A percentile compares a stretch with the other conserved stretches of the same genome.
These are phyloP conservation scores for Epichloe gansuensis DNA, from an alignment of 2,329 filamentous ascomycete species.

Conservation along the genomic window DNA sequence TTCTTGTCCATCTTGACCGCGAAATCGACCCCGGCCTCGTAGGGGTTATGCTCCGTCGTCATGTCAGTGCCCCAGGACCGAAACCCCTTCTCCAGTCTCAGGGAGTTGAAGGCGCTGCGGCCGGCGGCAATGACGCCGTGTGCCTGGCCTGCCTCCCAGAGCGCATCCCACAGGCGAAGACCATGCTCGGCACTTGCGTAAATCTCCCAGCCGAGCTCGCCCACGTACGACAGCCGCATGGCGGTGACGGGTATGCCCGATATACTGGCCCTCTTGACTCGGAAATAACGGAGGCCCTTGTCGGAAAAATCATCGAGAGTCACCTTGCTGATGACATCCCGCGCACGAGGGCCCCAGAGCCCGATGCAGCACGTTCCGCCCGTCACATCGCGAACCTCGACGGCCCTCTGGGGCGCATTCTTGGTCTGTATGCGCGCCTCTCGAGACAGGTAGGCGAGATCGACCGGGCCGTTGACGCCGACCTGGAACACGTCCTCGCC, in stretches of 20 bases:
- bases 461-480: constrained; percentile 41
- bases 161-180: constrained; percentile 43
- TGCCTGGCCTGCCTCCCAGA: constrained; percentile 40
- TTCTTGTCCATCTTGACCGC: constrained; percentile 36
- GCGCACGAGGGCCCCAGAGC: constrained; percentile 47
- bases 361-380: constrained; percentile 48
- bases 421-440: constrained; percentile 38
- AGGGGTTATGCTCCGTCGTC: constrained; percentile 48
- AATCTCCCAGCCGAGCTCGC: constrained; percentile 51
- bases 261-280: constrained; percentile 35
- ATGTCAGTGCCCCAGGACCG: constrained; percentile 45
- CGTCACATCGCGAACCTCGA: constrained; percentile 46
- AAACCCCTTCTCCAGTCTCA: constrained; percentile 49
- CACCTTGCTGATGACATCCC: constrained; percentile 35
- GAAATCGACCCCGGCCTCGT: constrained; percentile 42
- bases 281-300: constrained; percentile 36
- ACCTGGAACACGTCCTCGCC: constrained; percentile 39
- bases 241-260: constrained; percentile 43
- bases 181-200: constrained; percentile 48
- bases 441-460: constrained; percentile 39
- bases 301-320: constrained; percentile 34
- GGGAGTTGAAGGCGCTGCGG: constrained; percentile 42
- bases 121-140: constrained; percentile 48
- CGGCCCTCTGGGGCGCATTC: constrained; percentile 27
- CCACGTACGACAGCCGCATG: constrained; percentile 47